Evolutionary conservation across 192 early-diverging fungal genomes (phyloP).

Genomic region (Backusella sp.): DNA sequence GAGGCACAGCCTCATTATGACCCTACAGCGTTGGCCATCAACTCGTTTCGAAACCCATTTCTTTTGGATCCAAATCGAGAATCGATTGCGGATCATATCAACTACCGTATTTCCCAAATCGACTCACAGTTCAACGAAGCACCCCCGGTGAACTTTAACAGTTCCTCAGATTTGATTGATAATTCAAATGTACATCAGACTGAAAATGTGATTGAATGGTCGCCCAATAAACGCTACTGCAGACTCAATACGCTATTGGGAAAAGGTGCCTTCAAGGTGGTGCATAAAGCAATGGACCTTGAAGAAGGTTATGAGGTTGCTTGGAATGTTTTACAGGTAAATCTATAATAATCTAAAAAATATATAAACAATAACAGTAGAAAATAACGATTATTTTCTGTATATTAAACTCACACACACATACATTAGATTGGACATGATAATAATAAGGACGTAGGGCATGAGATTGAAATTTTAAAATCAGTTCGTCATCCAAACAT

Average conservation of each 20-base stretch:
- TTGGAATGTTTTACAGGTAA: conserved; percentile 52
- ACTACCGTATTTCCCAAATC: not conserved
- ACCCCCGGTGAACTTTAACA: not conserved
- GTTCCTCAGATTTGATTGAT: conserved; percentile 8
- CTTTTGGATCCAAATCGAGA: not conserved
- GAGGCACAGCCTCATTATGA: conserved; percentile 5
- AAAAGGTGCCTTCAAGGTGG: conserved; percentile 68
- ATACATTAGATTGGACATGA: conserved; percentile 19
- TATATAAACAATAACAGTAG: not conserved
- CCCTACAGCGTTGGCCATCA: not conserved
- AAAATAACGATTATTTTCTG: not conserved
- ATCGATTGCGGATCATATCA: conserved; percentile 11
- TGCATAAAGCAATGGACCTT: conserved; percentile 65
- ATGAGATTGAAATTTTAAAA: conserved; percentile 49
- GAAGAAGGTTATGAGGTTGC: conserved; percentile 73
- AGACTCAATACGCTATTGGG: conserved; percentile 40
- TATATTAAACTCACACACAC: not conserved
- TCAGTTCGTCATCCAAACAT: conserved; percentile 65
- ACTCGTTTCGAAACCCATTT: conserved; percentile 7
- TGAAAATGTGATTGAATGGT: conserved; percentile 47
- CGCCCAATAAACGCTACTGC: conserved; percentile 48
- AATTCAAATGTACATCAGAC: not conserved
- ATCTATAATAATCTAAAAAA: not conserved
- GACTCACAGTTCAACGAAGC: not conserved
- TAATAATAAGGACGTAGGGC: conserved; percentile 15